Conservation (phyloP, 2,329 filamentous ascomycete species). For the Fusarium nanum region DNA sequence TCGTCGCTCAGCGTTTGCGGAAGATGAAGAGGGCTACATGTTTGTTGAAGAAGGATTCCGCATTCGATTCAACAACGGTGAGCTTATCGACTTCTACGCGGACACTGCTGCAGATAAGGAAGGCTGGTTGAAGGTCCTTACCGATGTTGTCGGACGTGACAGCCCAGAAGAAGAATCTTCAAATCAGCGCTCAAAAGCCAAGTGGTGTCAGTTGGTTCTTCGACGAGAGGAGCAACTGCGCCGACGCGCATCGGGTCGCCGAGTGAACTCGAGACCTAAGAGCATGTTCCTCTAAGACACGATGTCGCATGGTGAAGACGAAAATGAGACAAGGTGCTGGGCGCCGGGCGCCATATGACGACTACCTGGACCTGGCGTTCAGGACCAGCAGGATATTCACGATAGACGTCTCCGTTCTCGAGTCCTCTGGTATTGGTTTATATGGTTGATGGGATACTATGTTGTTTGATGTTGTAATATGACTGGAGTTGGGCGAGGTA, state of each 20-base stretch:
- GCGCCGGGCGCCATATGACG: conserved; percentile 38
- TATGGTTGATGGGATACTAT: conserved; percentile 37
- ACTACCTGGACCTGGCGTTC: conserved; percentile 47
- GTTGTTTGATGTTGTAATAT: conserved; percentile 43
- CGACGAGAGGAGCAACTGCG: conserved; percentile 71
- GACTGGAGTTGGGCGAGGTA: conserved; percentile 45
- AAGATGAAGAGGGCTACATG: conserved; percentile 99
- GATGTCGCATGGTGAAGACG: conserved; percentile 23
- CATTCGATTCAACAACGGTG: conserved; percentile 97
- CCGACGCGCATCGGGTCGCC: conserved; percentile 63
- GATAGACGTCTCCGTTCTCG: conserved; percentile 42
- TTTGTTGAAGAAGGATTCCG: conserved; percentile 99
- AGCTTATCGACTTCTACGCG: conserved; percentile 98
- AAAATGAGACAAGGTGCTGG: conserved; percentile 43
- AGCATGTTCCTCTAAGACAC: conserved; percentile 63
- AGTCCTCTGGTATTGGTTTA: conserved; percentile 34
- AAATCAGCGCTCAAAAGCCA: conserved; percentile 60
- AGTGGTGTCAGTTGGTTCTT: conserved; percentile 76
- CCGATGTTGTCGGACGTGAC: conserved; percentile 73
- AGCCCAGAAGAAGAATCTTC: conserved; percentile 60
- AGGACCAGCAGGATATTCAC: conserved; percentile 36
- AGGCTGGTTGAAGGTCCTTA: conserved; percentile 90
- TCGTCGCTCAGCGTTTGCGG: conserved; percentile 93
- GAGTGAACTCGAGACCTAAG: conserved; percentile 68
- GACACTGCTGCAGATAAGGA: conserved; percentile 90